Conservation (phyloP, 2,329 filamentous ascomycete genomes). For the Chrysosphaeria jannelii region DNA sequence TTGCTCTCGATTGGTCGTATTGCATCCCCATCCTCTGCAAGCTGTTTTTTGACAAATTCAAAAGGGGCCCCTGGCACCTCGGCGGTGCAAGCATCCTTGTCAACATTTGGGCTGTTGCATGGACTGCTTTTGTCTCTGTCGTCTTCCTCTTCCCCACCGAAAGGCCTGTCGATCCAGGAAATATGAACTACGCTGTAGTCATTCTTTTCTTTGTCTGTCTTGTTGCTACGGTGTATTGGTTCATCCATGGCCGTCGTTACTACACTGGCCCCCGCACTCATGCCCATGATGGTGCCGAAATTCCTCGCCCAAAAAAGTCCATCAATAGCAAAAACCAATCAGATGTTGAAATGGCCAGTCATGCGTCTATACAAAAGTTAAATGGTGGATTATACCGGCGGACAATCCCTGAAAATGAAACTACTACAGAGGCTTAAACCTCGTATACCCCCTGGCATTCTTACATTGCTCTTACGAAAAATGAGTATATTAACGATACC, state of each 20-base stretch:
- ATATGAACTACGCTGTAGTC: conserved; percentile 24
- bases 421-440: no score
- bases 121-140: conserved; percentile 20
- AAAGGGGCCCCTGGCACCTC: conserved; percentile 20
- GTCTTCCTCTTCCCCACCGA: conserved; percentile 22
- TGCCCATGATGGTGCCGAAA: conserved; percentile 7
- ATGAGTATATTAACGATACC: no score
- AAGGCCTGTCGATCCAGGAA: conserved; percentile 14
- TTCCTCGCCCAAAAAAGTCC: no score
- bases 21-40: conserved; percentile 25
- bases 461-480: no score
- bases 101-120: conserved; percentile 18
- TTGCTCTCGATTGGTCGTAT: conserved; percentile 23
- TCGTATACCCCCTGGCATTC: no score
- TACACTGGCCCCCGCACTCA: conserved; percentile 15
- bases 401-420: no score
- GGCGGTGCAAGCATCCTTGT: conserved; percentile 12
- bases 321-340: no score
- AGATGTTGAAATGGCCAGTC: no score
- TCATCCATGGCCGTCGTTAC: conserved; percentile 12
- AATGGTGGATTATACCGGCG: no score
- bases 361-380: no score
- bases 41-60: conserved; percentile 15
- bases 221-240: conserved; percentile 16
- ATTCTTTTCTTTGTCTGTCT: conserved; percentile 16